Evolutionary conservation across 192 early-diverging fungal species (phyloP), one percentile per base, ranked within the genome.

Genomic region (Coemansia brasiliensis): DNA sequence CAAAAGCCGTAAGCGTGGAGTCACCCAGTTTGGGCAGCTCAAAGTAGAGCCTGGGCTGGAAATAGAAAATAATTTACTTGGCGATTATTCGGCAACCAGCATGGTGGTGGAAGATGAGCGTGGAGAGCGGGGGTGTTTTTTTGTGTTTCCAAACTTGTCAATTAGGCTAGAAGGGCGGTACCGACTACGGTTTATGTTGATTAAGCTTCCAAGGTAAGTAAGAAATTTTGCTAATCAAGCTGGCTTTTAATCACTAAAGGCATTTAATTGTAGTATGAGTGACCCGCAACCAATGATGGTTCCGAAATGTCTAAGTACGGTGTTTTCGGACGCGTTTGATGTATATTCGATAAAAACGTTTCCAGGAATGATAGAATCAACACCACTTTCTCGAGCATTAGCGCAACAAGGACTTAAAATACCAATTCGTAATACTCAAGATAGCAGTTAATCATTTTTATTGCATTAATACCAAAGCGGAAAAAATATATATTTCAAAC

Each of bases 301-400:
- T 16, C 81, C 82, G 2, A 72, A 41, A 9, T 67, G 83, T 26
- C 68, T 91, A 29, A 58, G 84, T 4, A 76, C 79, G 39, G 72
- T 79, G 3, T 84, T 77, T 58, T 87, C 87, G 3, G 81, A 88
- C 16, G 81, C 83, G 13, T 91, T 91, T 52, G 88, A 86, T 18
- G 90, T 91, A 37, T 91, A 83, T 59, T 91, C 90, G 7, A 86
- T 87, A 17, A 91, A 91, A 72, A 89, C 88, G 54, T 91, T 89
- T 55, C 90, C 90, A 0, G 90, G 90, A 46, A 91, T 91, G 90
- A 91, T 86, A 61, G 90, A 91, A 81, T 91, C 90, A 12, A 89
- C 88, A 6, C 75, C 84, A 16, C 43, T 91, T n/a, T 89, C 90
- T 10, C 86, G 86, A 57, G 76, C 85, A 18, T 82, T 91, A 70